Evolutionary conservation across 2,329 filamentous ascomycete genomes (phyloP).

Genomic region (Lasiodiplodia theobromae): DNA sequence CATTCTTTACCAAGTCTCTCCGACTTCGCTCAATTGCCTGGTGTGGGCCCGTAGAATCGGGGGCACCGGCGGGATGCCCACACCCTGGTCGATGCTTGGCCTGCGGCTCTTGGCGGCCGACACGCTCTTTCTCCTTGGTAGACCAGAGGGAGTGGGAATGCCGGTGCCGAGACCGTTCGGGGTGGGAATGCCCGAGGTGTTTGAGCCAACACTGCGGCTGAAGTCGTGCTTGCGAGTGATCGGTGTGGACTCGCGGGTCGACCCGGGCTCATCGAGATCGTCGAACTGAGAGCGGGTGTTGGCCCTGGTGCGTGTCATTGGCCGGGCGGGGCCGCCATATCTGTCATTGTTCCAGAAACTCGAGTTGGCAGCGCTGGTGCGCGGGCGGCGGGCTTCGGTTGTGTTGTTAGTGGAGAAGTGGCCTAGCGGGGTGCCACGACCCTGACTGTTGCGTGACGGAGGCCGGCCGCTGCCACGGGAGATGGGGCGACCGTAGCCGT

Average conservation of each 20-base stretch:
- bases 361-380: slow-evolving; percentile 39
- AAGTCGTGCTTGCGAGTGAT: slow-evolving; percentile 45
- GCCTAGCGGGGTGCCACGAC: slow-evolving; percentile 16
- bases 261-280: slow-evolving; percentile 15
- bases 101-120: slow-evolving; percentile 45
- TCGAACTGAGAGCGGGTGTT: slow-evolving; percentile 24
- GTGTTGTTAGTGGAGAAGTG: slow-evolving; percentile 20
- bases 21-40: slow-evolving; percentile 61
- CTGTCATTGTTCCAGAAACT: slow-evolving; percentile 16
- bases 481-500: slow-evolving; percentile 17
- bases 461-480: slow-evolving; percentile 21
- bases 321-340: slow-evolving; percentile 18
- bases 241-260: slow-evolving; percentile 37
- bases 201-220: slow-evolving; percentile 59
- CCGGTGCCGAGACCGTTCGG: slow-evolving; percentile 53
- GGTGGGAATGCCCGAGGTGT: slow-evolving; percentile 46
- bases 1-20: slow-evolving; percentile 61
- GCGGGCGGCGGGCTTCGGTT: slow-evolving; percentile 38
- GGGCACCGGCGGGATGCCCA: slow-evolving; percentile 5
- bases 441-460: slow-evolving; percentile 13
- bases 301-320: slow-evolving; percentile 22
- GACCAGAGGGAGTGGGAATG: slow-evolving; percentile 55
- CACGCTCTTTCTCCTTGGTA: slow-evolving; percentile 59
- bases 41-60: slow-evolving; percentile 14
- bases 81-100: slow-evolving; percentile 42